Base-by-base conservation (phyloP, 2,329 filamentous ascomycete species). In the Xylaria sp. region DNA sequence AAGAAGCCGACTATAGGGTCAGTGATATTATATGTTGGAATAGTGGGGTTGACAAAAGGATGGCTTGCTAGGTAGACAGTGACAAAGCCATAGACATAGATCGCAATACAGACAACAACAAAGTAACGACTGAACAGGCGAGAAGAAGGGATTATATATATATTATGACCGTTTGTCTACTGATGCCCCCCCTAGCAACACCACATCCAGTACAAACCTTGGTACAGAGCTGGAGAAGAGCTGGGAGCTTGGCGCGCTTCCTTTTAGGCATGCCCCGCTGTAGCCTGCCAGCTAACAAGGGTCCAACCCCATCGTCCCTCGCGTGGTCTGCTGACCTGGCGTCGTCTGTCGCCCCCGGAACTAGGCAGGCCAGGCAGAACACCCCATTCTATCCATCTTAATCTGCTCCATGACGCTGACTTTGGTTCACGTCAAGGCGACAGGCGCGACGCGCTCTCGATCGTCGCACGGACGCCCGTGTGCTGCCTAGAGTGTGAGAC, bases 341-440 rank as follows among this genome's bases (percentile, higher is more conserved):
- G 57, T 51, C 14, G 14, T 12, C 14, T 4, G 19, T 42, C 7
- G 3, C 17, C 11, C 31, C 9, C 31, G 14, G 55, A 57, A 53
- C 40, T 37, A 57, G 59, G 56, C 56, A 60, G 9, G 23, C 31
- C 54, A 66, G 61, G 64, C 61, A 66, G 61, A 65, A 57, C 49
- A 63, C 38, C 63, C 55, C 49, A 28, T 35, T 47, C 42, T 33
- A 35, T 49, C 43, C 11, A 54, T 50, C 55, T 35, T 31, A 17
- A 28, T 49, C 14, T 25, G 2, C 35, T 54, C 21, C 4, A 4
- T 21, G n/a, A 33, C 3, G 1, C 15, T n/a, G n/a, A n/a, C n/a
- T n/a, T n/a, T n/a, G n/a, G n/a, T n/a, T n/a, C n/a, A n/a, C n/a
- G n/a, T n/a, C n/a, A n/a, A 33, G 15, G 12, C n/a, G 23, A 25